Base-by-base conservation (phyloP, 164 flowering plant species). In the Tetracentron sinense region DNA sequence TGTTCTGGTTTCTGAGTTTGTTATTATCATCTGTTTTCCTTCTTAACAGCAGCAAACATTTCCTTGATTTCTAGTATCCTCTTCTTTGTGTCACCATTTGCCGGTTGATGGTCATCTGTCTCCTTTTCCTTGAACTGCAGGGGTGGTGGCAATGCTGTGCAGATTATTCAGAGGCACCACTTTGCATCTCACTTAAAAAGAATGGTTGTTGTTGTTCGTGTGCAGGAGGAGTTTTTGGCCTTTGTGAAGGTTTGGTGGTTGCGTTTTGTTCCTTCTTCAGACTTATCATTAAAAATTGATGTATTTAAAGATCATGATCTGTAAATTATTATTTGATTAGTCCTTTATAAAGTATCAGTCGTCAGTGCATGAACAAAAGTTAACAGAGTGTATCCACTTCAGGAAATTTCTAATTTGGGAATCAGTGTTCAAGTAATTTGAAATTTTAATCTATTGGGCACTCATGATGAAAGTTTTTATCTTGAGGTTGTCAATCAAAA, bases 111-210 rank as follows among this genome's bases (percentile, higher is more conserved):
- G 6, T 16, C 5, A 38, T 38, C 14, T 38, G 25, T 26, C 47
- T 55, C 28, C 21, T 51, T 57, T 54, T 48, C n/a, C 31, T 52
- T 50, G 54, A 12, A 50, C 42, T 73, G 69, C 82, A 94, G 99
- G 79, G 93, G 95, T 31, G 68, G 79, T 69, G 86, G 89, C 23
- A 68, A 74, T 62, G 75, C 87, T 51, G 99, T 91, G 68, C 97
- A 91, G 72, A 94, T 94, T 75, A 74, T 94, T 60, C 96, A 94
- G 69, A 85, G 99, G 68, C 86, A 94, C 70, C 99, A 94, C 75
- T 94, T 94, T 82, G 99, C 99, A 25, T 94, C 99, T 63, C 84
- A 94, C 74, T 80, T 94, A 51, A 94, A 94, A 67, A 79, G 99
- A 64, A 94, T 94, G 99, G 81, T 97, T 44, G 97, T 91, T 74